Conservation (phyloP, 2,329 filamentous ascomycete species). For the Aspergillus piperis region DNA sequence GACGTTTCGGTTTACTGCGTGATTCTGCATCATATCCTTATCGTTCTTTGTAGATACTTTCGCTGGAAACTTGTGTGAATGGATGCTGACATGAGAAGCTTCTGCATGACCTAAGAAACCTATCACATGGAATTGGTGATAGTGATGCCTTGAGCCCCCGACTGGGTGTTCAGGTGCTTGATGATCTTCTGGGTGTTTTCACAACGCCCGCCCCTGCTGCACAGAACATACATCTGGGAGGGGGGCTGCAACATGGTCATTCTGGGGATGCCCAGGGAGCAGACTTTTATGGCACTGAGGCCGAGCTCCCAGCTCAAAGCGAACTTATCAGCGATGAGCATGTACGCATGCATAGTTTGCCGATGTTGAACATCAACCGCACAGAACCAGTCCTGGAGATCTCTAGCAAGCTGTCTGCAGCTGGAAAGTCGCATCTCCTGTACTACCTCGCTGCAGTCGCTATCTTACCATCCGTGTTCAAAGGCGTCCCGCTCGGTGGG, state of each 20-base stretch:
- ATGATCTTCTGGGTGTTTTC: constrained; percentile 45
- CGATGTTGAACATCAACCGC: constrained; percentile 1
- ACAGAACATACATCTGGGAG: constrained; percentile 9
- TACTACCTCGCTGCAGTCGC: constrained; percentile 57
- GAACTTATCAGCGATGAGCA: not conserved
- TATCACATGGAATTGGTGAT: constrained; percentile 22
- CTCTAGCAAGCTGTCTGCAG: constrained; percentile 51
- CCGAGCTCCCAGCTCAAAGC: not conserved
- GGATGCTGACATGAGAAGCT: constrained; percentile 23
- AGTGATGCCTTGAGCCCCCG: constrained; percentile 15
- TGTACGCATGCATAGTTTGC: not conserved
- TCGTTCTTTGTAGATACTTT: not conserved
- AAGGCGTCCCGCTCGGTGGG: constrained; percentile 43
- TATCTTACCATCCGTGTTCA: constrained; percentile 49
- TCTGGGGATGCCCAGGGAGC: not conserved
- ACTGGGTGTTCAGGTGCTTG: constrained; percentile 51
- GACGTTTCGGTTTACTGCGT: not conserved
- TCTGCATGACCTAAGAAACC: constrained; percentile 32
- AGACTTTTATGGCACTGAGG: not conserved
- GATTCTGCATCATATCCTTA: not conserved
- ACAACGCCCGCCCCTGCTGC: constrained; percentile 23
- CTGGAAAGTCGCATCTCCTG: constrained; percentile 61
- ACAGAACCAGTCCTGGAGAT: constrained; percentile 54
- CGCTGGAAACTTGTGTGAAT: not conserved
- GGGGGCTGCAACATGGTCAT: not conserved